Evolutionary conservation across 2,329 filamentous ascomycete genomes (phyloP).

Genomic region (Dactylellina parvicollis): DNA sequence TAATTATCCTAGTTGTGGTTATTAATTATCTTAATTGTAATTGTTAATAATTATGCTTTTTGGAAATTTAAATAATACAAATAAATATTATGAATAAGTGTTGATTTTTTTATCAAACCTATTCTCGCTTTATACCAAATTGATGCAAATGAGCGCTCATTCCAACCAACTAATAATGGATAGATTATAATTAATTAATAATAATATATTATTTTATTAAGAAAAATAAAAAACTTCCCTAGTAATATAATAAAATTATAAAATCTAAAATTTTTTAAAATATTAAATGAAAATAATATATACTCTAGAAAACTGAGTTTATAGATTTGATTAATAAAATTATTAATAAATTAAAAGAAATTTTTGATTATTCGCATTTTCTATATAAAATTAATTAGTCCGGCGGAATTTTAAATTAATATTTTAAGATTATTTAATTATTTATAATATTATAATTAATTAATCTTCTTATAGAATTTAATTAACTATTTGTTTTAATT

Average conservation of each 20-base stretch:
- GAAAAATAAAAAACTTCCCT: background rate
- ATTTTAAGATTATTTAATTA: background rate
- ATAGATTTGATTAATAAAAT: background rate
- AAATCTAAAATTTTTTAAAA: background rate
- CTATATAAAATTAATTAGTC: background rate
- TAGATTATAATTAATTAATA: constrained; percentile 4
- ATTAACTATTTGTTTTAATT: background rate
- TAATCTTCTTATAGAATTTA: background rate
- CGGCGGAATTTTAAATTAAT: background rate
- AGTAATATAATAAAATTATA: background rate
- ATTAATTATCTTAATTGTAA: too few relatives aligned
- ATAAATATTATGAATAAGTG: too few relatives aligned
- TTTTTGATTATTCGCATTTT: background rate
- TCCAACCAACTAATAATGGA: too few relatives aligned
- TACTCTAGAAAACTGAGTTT: background rate
- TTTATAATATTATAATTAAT: background rate
- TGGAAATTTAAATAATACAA: too few relatives aligned
- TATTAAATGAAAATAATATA: background rate
- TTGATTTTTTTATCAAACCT: too few relatives aligned
- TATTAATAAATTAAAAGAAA: background rate
- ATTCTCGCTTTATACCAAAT: too few relatives aligned
- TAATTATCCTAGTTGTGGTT: too few relatives aligned
- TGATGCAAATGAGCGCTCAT: too few relatives aligned
- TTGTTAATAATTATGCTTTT: too few relatives aligned
- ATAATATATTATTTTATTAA: constrained; percentile 11